Evolutionary conservation across 306 rosid species (phyloP), one percentile per base, ranked within the genome.

Genomic region (Cucurbita moschata): DNA sequence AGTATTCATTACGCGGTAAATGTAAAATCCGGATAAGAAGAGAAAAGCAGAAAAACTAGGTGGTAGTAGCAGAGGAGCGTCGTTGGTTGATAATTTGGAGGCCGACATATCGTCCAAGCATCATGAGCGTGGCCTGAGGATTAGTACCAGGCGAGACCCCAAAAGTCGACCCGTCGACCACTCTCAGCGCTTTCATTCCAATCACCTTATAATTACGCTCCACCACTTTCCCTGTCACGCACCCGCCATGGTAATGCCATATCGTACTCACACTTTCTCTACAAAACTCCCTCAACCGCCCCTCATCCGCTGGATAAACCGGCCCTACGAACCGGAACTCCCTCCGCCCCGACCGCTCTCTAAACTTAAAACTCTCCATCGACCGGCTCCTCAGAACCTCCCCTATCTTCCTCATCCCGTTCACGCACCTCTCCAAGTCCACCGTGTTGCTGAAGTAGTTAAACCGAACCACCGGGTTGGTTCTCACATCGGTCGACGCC

Each of bases 161-260:
- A 13, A 93, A 93, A 8, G 85, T 83, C 6, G 98, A 93, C 4
- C 97, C 97, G 66, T 93, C 98, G 3, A 93, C 96, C 8, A 90
- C 61, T 8, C 98, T 83, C 64, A 93, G 88, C 0, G 94, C 82
- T 55, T 68, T 61, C 37, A 87, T 13, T 7, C 98, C 96, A 4
- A 79, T 51, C 23, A 95, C 85, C 58, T 77, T 68, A 57, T 84
- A 85, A 12, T 86, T 76, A 13, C 49, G 75, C 68, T 95, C 92
- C 46, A 93, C 97, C 63, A 93, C 98, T 79, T 86, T 88, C 47
- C 97, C 97, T 10, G 84, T 86, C 3, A 88, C 84, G 39, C 98
- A 88, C 1, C 98, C 98, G 0, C 98, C 98, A 47, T 93, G 98
- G 79, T 88, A 93, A 71, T 93, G 98, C 98, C 98, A 93, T 40